These are phyloP conservation scores for Xerocomus nothofagi DNA, from an alignment of 1,284 basidiomycete genomes.

Conservation along the genomic window DNA sequence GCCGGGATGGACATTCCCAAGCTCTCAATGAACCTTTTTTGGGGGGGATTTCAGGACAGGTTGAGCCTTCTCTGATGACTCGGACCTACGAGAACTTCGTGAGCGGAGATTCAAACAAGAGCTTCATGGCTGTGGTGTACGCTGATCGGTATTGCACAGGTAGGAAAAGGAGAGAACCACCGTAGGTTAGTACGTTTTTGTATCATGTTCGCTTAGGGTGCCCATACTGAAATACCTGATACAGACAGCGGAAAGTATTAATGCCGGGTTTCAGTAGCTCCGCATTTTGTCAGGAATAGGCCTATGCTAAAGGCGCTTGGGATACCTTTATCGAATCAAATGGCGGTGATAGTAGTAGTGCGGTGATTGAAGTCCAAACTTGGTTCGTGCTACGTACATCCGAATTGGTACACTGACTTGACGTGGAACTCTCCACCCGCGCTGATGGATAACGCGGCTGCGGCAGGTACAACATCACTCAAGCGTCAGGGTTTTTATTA, in stretches of 20 bases:
- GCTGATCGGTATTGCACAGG: conserved; percentile 9
- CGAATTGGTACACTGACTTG: background rate
- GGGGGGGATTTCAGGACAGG: no score
- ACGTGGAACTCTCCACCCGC: background rate
- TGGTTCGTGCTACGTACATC: conserved; percentile 17
- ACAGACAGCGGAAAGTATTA: conserved; percentile 46
- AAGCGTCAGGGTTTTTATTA: no score
- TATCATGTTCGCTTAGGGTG: background rate
- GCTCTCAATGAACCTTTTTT: no score
- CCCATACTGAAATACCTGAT: background rate
- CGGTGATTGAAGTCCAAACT: conserved; percentile 52
- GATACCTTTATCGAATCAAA: conserved; percentile 43
- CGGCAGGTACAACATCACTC: background rate
- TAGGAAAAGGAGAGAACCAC: conserved; percentile 27
- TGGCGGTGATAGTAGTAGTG: conserved; percentile 21
- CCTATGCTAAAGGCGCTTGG: conserved; percentile 47
- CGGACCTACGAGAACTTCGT: conserved; percentile 29
- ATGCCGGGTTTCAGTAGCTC: conserved; percentile 49
- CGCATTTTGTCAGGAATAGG: conserved; percentile 17
- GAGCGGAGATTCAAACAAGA: conserved; percentile 13
- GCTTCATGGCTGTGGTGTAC: no score
- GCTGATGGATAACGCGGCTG: background rate
- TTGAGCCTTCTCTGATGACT: no score
- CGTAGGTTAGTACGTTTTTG: conserved; percentile 15
- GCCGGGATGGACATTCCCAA: no score